Evolutionary conservation across 768 basidiomycete species (phyloP).

Genomic region (Leccinum disarticulatum): DNA sequence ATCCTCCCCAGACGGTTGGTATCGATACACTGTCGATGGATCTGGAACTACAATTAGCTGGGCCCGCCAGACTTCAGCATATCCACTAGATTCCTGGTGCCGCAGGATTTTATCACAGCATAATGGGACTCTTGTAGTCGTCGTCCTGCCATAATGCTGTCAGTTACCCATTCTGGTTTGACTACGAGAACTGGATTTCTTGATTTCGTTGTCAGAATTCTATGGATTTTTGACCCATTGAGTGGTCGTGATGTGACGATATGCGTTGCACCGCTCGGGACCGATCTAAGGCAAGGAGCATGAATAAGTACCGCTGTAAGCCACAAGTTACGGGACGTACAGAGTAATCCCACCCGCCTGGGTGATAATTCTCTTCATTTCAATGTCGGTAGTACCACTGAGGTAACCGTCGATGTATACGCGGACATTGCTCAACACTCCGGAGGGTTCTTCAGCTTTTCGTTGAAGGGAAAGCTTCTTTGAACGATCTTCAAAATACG

Average conservation of each 20-base stretch:
- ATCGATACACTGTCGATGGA: constrained; percentile 10
- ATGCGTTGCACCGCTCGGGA: constrained; percentile 69
- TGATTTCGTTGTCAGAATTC: constrained; percentile 51
- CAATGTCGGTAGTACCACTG: constrained; percentile 70
- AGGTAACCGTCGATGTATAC: constrained; percentile 76
- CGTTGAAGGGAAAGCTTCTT: constrained; percentile 43
- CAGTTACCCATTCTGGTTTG: constrained; percentile 72
- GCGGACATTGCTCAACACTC: constrained; percentile 44
- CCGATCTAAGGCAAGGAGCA: constrained; percentile 38
- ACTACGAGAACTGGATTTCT: constrained; percentile 59
- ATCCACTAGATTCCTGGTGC: constrained; percentile 38
- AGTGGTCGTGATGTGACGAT: constrained; percentile 73
- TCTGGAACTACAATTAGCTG: constrained; percentile 2
- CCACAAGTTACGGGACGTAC: constrained; percentile 41
- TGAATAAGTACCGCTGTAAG: background rate
- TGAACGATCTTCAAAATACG: constrained; percentile 44
- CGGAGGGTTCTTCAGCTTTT: constrained; percentile 12
- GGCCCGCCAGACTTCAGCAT: constrained; percentile 34
- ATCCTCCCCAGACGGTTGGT: constrained; percentile 1
- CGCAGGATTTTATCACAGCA: constrained; percentile 42
- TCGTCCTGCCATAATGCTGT: constrained; percentile 62
- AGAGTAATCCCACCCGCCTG: constrained; percentile 63
- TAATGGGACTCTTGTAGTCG: constrained; percentile 63
- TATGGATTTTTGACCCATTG: constrained; percentile 71
- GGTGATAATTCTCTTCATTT: constrained; percentile 69